phyloP scores from a whole-genome alignment of 2,329 filamentous ascomycete species.

The Pseudogymnoascus sp. region DNA sequence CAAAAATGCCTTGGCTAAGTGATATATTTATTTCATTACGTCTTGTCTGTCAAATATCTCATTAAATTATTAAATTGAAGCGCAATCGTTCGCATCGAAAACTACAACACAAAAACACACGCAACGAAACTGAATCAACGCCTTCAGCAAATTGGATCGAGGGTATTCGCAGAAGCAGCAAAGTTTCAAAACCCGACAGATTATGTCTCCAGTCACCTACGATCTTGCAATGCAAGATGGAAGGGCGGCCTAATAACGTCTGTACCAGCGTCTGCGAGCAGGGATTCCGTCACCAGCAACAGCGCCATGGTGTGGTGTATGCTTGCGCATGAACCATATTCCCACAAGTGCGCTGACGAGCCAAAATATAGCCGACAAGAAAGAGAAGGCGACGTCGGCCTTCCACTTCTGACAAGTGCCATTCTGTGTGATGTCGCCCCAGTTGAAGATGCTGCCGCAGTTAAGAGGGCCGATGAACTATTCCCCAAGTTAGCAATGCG shows the following conservation, averaged over 20 bases:
- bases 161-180: neutral
- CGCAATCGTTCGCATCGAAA: neutral
- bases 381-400: constrained; percentile 33
- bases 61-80: neutral
- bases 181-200: neutral
- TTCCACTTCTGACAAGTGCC: constrained; percentile 60
- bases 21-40: neutral
- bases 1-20: neutral
- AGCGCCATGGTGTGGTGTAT: neutral
- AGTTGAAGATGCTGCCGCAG: constrained; percentile 68
- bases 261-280: constrained; percentile 10
- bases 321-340: constrained; percentile 9
- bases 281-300: constrained; percentile 9
- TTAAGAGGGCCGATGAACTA: constrained; percentile 78
- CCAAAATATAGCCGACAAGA: constrained; percentile 15
- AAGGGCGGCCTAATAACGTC: neutral
- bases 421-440: constrained; percentile 73
- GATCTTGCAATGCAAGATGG: neutral
- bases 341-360: constrained; percentile 12
- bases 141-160: neutral
- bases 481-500: constrained; percentile 64
- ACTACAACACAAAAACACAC: neutral
- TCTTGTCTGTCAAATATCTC: neutral
- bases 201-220: neutral
- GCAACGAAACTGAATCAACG: neutral